phyloP scores from a whole-genome alignment of 192 early-diverging fungal genomes.

The Podila verticillata region DNA sequence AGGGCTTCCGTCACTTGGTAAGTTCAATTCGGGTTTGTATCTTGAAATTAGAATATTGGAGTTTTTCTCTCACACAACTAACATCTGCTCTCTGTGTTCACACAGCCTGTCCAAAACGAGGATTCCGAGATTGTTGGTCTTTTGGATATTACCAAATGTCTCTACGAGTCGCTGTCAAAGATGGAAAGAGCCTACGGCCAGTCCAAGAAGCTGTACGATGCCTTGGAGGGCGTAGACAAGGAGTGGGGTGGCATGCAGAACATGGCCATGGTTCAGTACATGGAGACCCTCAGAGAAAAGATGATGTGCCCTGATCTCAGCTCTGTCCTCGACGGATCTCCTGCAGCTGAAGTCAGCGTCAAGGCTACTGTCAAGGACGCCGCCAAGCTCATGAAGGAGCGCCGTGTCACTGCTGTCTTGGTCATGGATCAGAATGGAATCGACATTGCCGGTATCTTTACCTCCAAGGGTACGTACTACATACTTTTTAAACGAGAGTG shows the following conservation, averaged over 20 bases:
- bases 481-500: neutral
- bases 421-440: constrained; percentile 72
- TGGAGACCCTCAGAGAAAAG: constrained; percentile 78
- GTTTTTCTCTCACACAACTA: neutral
- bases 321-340: constrained; percentile 77
- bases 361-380: constrained; percentile 76
- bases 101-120: constrained; percentile 82
- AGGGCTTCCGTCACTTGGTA: constrained; percentile 86
- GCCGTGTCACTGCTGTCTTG: constrained; percentile 78
- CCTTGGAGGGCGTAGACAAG: constrained; percentile 82
- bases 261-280: constrained; percentile 74
- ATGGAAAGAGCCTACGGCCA: constrained; percentile 87
- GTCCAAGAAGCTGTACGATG: constrained; percentile 82
- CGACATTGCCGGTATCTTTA: constrained; percentile 91
- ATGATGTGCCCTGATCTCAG: constrained; percentile 94
- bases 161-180: constrained; percentile 86
- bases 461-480: constrained; percentile 65
- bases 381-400: constrained; percentile 77
- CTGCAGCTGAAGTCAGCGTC: constrained; percentile 69
- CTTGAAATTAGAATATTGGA: neutral
- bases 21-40: neutral
- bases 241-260: constrained; percentile 81
- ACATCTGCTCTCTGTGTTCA: no score
- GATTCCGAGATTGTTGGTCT: constrained; percentile 87
- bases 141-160: constrained; percentile 87